Evolutionary conservation across 441 rosid species (phyloP).

Genomic region (Corymbia citriodora): DNA sequence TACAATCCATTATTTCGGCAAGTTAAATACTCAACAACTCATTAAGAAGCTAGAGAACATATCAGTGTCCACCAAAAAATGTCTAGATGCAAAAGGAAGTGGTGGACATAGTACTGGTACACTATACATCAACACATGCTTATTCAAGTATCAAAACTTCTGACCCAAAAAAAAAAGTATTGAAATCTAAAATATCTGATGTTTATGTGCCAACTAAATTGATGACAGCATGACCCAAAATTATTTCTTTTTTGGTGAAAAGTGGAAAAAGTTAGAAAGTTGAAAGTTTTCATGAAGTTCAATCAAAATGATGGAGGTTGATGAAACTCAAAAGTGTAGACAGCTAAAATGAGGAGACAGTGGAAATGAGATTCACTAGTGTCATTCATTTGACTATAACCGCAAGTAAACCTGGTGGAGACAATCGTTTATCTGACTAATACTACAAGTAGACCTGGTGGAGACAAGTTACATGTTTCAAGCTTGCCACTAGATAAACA

Average conservation of each 20-base stretch:
- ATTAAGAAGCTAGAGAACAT: too few species aligned
- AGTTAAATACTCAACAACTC: too few species aligned
- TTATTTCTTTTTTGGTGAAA: neutral
- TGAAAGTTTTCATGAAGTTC: neutral
- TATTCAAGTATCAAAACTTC: too few species aligned
- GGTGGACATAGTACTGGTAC: too few species aligned
- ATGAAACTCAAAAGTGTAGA: neutral
- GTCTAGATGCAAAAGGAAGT: too few species aligned
- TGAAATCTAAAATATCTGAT: neutral
- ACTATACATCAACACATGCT: too few species aligned
- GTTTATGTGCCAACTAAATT: neutral
- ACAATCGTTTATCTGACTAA: neutral
- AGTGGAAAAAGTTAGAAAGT: neutral
- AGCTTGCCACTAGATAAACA: too few species aligned
- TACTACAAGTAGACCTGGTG: too few species aligned
- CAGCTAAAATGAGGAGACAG: accelerated
- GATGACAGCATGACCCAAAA: neutral
- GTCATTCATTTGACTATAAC: neutral
- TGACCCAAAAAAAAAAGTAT: too few species aligned
- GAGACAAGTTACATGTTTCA: too few species aligned
- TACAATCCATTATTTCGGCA: neutral
- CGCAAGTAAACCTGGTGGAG: neutral
- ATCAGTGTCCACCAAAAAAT: too few species aligned
- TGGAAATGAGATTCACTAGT: neutral
- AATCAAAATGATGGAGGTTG: neutral